Evolutionary conservation across 2,329 filamentous ascomycete genomes (phyloP).

Genomic region (Alternaria ventricosa): DNA sequence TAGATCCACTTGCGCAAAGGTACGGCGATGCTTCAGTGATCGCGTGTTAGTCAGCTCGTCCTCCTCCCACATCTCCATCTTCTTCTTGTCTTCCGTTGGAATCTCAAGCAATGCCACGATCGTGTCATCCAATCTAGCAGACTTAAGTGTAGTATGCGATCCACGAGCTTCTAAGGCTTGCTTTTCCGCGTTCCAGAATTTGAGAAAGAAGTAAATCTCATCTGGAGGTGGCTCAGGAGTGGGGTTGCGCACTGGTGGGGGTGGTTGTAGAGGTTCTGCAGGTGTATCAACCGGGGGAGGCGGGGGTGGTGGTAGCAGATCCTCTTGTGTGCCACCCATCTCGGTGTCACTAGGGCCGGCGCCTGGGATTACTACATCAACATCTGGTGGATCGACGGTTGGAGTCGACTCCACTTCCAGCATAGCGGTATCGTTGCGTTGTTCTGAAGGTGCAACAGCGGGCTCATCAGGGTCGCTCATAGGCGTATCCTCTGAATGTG

Average conservation of each 20-base stretch:
- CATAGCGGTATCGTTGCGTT: conserved; percentile 30
- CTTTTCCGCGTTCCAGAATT: conserved; percentile 47
- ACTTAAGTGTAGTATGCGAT: conserved; percentile 39
- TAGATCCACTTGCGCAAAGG: conserved; percentile 43
- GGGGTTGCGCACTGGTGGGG: conserved; percentile 25
- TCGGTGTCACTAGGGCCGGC: conserved; percentile 37
- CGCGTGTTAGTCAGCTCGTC: conserved; percentile 44
- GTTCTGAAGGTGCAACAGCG: neutral
- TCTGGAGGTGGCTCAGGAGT: conserved; percentile 35
- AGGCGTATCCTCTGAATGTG: conserved; percentile 43
- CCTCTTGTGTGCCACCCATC: conserved; percentile 46
- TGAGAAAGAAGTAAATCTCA: conserved; percentile 52
- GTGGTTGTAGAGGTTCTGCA: conserved; percentile 22
- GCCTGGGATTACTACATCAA: conserved; percentile 30
- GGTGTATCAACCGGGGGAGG: conserved; percentile 22
- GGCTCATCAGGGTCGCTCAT: conserved; percentile 49
- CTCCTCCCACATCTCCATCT: conserved; percentile 60
- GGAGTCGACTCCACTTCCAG: conserved; percentile 25
- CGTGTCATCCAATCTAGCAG: conserved; percentile 44
- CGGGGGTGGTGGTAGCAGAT: conserved; percentile 35
- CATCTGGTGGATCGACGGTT: conserved; percentile 24
- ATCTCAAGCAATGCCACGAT: conserved; percentile 38
- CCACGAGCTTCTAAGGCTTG: conserved; percentile 44
- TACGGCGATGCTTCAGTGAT: conserved; percentile 38
- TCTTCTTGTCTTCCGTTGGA: conserved; percentile 41